These are phyloP conservation scores for Trametes elegans DNA, from an alignment of 768 basidiomycete species.

Conservation along the genomic window DNA sequence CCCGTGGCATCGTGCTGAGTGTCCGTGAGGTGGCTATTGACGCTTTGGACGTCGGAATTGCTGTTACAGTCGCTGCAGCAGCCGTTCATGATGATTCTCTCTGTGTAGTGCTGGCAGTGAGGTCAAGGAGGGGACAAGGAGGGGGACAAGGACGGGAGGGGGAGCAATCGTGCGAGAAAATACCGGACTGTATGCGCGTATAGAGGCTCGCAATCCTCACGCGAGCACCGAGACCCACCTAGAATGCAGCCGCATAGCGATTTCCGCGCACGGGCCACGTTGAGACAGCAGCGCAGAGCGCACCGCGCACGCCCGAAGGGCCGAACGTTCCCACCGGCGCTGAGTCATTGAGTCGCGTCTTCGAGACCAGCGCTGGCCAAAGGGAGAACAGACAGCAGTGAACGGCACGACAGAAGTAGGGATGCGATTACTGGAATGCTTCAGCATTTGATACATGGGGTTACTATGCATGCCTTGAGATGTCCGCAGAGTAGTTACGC, in stretches of 20 bases:
- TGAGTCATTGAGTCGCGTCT: constrained; percentile 5
- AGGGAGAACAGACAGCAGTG: too few relatives aligned
- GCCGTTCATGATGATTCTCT: neutral
- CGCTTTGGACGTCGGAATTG: constrained; percentile 9
- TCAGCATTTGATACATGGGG: too few relatives aligned
- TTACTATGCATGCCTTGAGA: too few relatives aligned
- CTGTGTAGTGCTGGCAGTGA: neutral
- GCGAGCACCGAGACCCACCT: neutral
- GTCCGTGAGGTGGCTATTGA: neutral
- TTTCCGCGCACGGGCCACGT: constrained; percentile 13
- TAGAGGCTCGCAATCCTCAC: neutral
- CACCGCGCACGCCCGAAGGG: neutral
- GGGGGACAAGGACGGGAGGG: neutral
- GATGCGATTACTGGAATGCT: too few relatives aligned
- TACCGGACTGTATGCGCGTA: neutral
- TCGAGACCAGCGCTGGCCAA: too few relatives aligned
- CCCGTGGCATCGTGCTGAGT: neutral
- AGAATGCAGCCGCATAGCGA: neutral
- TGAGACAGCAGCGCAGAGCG: neutral
- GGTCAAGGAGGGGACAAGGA: neutral
- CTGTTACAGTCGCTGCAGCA: constrained; percentile 6
- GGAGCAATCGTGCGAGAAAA: neutral
- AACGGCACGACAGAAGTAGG: too few relatives aligned
- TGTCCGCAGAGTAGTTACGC: too few relatives aligned
- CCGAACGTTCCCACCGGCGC: neutral